A percentile compares a stretch with the other conserved stretches of the same genome.
These are phyloP conservation scores for Phylloporus sp. DNA, from an alignment of 768 basidiomycete species.

Conservation along the genomic window DNA sequence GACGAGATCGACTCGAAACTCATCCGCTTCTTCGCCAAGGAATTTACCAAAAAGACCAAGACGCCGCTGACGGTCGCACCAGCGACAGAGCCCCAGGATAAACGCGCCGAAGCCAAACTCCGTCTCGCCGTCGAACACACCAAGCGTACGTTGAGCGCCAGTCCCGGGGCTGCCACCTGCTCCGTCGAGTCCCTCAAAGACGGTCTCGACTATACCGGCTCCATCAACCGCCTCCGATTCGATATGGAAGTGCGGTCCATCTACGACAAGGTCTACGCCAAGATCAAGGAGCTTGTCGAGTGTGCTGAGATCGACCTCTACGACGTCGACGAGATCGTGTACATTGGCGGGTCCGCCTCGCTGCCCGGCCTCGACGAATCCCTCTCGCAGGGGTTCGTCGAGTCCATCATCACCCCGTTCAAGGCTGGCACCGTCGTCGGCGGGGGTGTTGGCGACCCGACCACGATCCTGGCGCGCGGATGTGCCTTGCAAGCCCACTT, in stretches of 20 bases:
- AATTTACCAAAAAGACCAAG: slow-evolving; percentile 96
- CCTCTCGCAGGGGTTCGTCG: slow-evolving; percentile 48
- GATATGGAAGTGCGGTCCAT: slow-evolving; percentile 58
- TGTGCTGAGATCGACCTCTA: slow-evolving; percentile 53
- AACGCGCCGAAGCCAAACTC: slow-evolving; percentile 90
- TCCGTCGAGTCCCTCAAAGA: slow-evolving; percentile 94
- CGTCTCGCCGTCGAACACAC: slow-evolving; percentile 91
- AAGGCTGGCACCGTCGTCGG: slow-evolving; percentile 61
- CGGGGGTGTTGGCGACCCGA: slow-evolving; percentile 72
- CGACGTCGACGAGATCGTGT: slow-evolving; percentile 74
- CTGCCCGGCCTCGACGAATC: slow-evolving; percentile 72
- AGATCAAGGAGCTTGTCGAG: slow-evolving; percentile 49
- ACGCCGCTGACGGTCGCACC: slow-evolving; percentile 62
- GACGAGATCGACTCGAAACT: slow-evolving; percentile 76
- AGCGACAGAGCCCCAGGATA: slow-evolving; percentile 52
- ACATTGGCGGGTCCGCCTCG: slow-evolving; percentile 70
- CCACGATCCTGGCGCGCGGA: slow-evolving; percentile 71
- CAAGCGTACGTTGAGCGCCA: slow-evolving; percentile 87
- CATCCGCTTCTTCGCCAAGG: slow-evolving; percentile 88
- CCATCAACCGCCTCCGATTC: slow-evolving; percentile 52
- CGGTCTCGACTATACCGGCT: slow-evolving; percentile 82
- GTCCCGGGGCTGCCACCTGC: slow-evolving; percentile 81
- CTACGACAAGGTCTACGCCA: slow-evolving; percentile 51
- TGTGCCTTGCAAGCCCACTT: slow-evolving; percentile 70
- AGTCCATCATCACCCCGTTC: slow-evolving; percentile 63